Evolutionary conservation across 495 filamentous ascomycete species (phyloP), one percentile per base, ranked within the genome.

Genomic region (Neurospora pannonica): DNA sequence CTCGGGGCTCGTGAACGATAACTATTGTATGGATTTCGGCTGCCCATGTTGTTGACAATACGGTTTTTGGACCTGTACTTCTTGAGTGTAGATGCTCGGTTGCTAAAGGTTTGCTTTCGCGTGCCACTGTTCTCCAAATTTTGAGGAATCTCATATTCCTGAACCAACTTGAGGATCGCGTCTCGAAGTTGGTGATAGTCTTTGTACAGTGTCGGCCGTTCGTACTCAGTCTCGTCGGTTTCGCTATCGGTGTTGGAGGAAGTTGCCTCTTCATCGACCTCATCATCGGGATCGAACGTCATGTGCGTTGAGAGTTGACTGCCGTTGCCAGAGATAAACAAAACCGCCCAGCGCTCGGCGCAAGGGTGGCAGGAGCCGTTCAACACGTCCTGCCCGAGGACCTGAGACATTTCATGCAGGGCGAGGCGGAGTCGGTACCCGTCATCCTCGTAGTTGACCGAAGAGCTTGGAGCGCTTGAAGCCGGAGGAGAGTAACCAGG

Each of bases 131-230:
- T 83, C 62, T 89, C 85, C 0, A 89, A 78, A 38, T 85, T 88
- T 54, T 89, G 88, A 3, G 91, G 91, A 28, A 92, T 90, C 75
- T 94, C 92, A 74, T 90, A 93, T 48, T 96, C 93, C 75, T 92
- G 88, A 21, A 96, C 91, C 3, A 97, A 86, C 78, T 93, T 94
- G 67, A 93, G 83, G 69, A 97, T 92, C 7, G 93, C 92, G 40
- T 93, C 90, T 72, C 95, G 92, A 9, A 97, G 83, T 71, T 93
- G 90, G 81, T 96, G 92, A 76, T 96, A 93, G 76, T 94, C 92
- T 75, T 92, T 92, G 78, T 93, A 91, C 7, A 93, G 83, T 37
- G 93, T 92, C 13, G 93, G 86, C 10, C 87, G 86, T 15, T 89
- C 90, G 37, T 87, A 87, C 5, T 86, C 87, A 13, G 86, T 85